Base-by-base conservation (phyloP, 768 basidiomycete genomes). In the Tulasnella sp. region DNA sequence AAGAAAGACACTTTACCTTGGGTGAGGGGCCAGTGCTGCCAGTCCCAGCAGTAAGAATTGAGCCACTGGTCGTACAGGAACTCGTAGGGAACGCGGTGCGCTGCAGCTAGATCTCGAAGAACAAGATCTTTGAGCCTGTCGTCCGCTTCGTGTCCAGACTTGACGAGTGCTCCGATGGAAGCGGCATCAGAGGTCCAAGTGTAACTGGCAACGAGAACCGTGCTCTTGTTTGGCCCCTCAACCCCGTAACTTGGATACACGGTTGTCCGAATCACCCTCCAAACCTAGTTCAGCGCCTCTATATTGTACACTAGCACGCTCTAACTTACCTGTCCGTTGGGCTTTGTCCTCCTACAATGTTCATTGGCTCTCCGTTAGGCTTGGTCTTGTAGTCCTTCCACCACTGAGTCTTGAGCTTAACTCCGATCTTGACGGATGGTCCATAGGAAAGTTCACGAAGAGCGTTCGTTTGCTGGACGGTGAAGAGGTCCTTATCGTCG, bases 361-460 rank as follows among this genome's bases (percentile, higher is more conserved):
- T 84, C 84, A 0, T 83, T 84, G 74, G 74, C 78, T 3, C 82
- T 79, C 74, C 80, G 80, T 0, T 83, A 83, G 3, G 84, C 83
- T 12, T 80, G 65, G 34, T 82, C 81, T 59, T 77, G 75, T 39
- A 79, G 75, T 47, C 79, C 26, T 79, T 62, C 82, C 82, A 82
- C 81, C 82, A 82, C 19, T 75, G 66, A 7, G 76, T 75, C 42
- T 74, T 79, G 77, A 82, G 82, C 41, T 77, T 77, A 29, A 82
- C 77, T 19, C 81, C 82, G 62, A 82, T 76, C 68, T 82, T 82
- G 69, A 78, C 76, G 5, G 80, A 76, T 3, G 80, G 77, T 11
- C 78, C 79, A 42, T 82, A 82, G 1, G 76, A 67, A n/a, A 81
- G 75, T 34, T 75, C 62, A 1, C 81, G 79, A 62, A 82, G 65